Evolutionary conservation across 345 rosid genomes (phyloP), one percentile per base, ranked within the genome.

Genomic region (Clausena lansium): DNA sequence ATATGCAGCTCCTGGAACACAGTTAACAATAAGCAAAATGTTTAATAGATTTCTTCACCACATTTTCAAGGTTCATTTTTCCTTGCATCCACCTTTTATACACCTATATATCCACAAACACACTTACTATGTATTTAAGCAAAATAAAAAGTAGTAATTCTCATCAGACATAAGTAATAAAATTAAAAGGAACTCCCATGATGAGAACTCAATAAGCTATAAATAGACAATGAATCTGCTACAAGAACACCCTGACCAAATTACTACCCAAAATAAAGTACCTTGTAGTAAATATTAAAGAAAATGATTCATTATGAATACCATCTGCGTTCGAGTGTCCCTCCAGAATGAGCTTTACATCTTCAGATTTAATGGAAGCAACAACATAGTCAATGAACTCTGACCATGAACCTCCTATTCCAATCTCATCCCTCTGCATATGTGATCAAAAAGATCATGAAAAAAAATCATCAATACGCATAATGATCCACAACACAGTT

Each of bases 351-450:
- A 96, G 93, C 91, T 90, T 94, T 41, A 90, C 91, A 80, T 90
- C 88, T 24, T 88, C 88, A 36, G 97, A 90, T 69, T 88, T 89
- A 74, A 92, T 66, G 27, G 97, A 92, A 77, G 94, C 88, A 17
- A 84, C 22, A 4, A 91, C 67, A 78, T 96, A 96, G 80, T 92
- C 90, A 24, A 92, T 73, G 81, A 94, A 92, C 66, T 96, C 98
- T 8, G 89, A 88, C 98, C 94, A 91, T 25, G 95, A 90, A 64
- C 95, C 97, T 25, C 97, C 95, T 64, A 96, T 83, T 59, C 99
- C 98, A 64, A 87, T 84, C 78, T 79, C 85, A 76, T 96, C 98
- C 79, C 94, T 92, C 96, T 95, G 94, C 81, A 86, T 35, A 25
- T 61, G 20, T 65, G 41, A 65, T 38, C 7, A 60, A 30, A 35